Percentiles rank a stretch among this genome's conserved stretches.
Evolutionary conservation across 441 rosid genomes (phyloP).

Genomic region (Macaranga tanarius): DNA sequence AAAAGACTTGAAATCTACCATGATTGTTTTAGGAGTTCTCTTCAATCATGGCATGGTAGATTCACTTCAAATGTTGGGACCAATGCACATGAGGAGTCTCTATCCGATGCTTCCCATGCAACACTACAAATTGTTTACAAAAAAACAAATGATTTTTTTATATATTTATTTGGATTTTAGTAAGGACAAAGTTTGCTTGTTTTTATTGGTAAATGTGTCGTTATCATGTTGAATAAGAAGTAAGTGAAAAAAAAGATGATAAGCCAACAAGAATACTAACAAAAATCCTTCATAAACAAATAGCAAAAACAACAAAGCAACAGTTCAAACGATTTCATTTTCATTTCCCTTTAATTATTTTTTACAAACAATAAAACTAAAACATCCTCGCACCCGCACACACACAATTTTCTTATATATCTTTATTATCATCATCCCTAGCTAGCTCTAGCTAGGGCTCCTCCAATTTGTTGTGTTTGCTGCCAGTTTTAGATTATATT

Average conservation of each 20-base stretch:
- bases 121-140: not conserved
- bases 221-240: constrained; percentile 26
- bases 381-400: no score
- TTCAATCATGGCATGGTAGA: constrained; percentile 27
- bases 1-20: constrained; percentile 13
- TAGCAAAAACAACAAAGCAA: constrained; percentile 24
- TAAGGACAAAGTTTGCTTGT: constrained; percentile 25
- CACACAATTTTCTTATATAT: no score
- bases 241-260: constrained; percentile 16
- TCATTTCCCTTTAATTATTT: constrained; percentile 5
- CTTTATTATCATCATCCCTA: not conserved
- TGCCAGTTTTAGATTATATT: constrained; percentile 4
- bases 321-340: constrained; percentile 4
- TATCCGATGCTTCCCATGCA: constrained; percentile 24
- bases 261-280: constrained; percentile 13
- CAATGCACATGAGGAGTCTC: constrained; percentile 34
- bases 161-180: constrained; percentile 14
- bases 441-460: not conserved
- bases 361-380: not conserved
- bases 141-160: not conserved
- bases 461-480: constrained; percentile 5
- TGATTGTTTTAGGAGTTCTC: constrained; percentile 8
- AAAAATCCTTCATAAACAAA: constrained; percentile 19
- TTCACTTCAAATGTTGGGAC: constrained; percentile 31
- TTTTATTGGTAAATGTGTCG: constrained; percentile 25